Percentiles rank a stretch among this genome's conserved stretches.
Evolutionary conservation across 768 basidiomycete species (phyloP).

Genomic region (Amanita rimosa): DNA sequence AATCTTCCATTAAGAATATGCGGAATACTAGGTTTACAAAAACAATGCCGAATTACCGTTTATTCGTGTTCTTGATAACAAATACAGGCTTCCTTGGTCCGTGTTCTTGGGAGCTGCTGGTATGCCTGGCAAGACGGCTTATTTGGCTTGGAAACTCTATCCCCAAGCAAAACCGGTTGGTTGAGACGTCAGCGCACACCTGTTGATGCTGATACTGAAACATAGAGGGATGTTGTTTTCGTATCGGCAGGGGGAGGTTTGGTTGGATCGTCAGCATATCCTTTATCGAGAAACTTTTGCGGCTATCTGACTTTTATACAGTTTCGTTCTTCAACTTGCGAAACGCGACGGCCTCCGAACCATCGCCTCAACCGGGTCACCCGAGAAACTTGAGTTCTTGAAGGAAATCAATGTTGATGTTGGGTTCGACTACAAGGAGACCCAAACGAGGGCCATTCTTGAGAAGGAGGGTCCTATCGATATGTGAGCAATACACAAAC

Average conservation of each 20-base stretch:
- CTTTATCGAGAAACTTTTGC: background rate
- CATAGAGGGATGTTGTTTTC: conserved; percentile 17
- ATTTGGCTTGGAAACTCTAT: conserved; percentile 18
- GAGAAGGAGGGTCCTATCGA: conserved; percentile 41
- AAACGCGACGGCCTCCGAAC: conserved; percentile 35
- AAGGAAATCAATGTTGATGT: conserved; percentile 42
- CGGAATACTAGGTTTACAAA: conserved; percentile 21
- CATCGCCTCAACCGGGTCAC: conserved; percentile 50
- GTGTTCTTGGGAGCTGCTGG: conserved; percentile 27
- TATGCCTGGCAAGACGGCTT: conserved; percentile 22
- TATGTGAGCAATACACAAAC: conserved; percentile 20
- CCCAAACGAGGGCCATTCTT: conserved; percentile 31
- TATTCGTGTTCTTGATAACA: conserved; percentile 20
- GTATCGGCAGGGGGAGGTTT: conserved; percentile 17
- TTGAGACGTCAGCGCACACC: background rate
- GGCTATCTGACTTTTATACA: background rate
- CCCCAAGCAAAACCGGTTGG: conserved; percentile 21
- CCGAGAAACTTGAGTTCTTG: conserved; percentile 48
- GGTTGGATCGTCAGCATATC: conserved; percentile 18
- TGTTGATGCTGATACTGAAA: background rate
- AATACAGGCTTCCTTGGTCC: conserved; percentile 29
- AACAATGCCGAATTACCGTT: conserved; percentile 1
- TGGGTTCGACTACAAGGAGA: conserved; percentile 56
- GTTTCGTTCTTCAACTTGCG: conserved; percentile 25
- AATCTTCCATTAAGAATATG: conserved; percentile 14